These are phyloP conservation scores for Sclerotinia sclerotiorum DNA, from an alignment of 2,329 filamentous ascomycete species.

Conservation along the genomic window DNA sequence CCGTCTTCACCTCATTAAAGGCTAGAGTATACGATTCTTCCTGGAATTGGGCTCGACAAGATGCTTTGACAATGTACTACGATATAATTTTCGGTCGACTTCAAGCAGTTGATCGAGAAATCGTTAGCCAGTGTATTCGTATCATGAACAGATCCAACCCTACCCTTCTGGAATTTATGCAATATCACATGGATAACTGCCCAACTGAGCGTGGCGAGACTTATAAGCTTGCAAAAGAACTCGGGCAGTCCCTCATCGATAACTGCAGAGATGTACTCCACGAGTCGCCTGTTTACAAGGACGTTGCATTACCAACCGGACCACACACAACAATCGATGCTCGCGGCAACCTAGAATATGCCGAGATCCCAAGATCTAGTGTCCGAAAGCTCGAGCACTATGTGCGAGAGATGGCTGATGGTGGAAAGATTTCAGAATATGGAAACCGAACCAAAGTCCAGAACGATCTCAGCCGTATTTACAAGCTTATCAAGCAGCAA, in stretches of 20 bases:
- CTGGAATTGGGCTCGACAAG: slow-evolving; percentile 99
- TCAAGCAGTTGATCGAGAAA: slow-evolving; percentile 91
- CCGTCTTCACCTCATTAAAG: slow-evolving; percentile 89
- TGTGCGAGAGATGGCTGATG: slow-evolving; percentile 96
- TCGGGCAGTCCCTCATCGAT: slow-evolving; percentile 89
- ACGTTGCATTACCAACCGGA: slow-evolving; percentile 87
- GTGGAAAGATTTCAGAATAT: slow-evolving; percentile 97
- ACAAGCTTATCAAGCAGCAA: slow-evolving; percentile 98
- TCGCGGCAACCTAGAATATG: slow-evolving; percentile 87
- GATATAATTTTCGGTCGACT: slow-evolving; percentile 97
- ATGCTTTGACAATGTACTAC: slow-evolving; percentile 97
- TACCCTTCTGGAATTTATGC: slow-evolving; percentile 95
- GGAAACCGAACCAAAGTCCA: slow-evolving; percentile 98
- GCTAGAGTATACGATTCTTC: slow-evolving; percentile 96
- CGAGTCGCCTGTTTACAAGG: slow-evolving; percentile 87
- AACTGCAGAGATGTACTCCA: slow-evolving; percentile 94
- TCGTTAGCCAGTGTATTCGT: slow-evolving; percentile 96
- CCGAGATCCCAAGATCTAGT: slow-evolving; percentile 81
- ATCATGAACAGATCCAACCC: slow-evolving; percentile 99
- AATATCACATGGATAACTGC: slow-evolving; percentile 99
- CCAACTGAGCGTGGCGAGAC: slow-evolving; percentile 95
- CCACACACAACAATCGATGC: slow-evolving; percentile 91
- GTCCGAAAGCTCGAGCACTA: slow-evolving; percentile 98
- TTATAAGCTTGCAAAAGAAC: slow-evolving; percentile 94
- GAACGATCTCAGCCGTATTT: slow-evolving; percentile 89